A percentile compares a stretch with the other conserved stretches of the same genome.
phyloP scores from a whole-genome alignment of 192 early-diverging fungal genomes.

The Backusella tuberculispora region DNA sequence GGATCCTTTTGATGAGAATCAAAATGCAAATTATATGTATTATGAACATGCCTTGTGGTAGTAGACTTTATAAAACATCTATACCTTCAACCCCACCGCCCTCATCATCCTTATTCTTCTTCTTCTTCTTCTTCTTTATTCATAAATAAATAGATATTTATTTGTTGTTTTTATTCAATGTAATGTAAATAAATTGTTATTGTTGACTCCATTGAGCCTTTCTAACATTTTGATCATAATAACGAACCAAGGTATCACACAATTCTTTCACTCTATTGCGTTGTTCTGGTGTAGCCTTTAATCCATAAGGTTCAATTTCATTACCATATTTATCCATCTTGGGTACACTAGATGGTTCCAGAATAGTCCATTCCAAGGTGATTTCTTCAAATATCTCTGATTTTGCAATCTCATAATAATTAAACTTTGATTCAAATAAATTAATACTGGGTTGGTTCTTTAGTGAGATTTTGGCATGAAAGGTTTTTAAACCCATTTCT shows the following conservation, averaged over 20 bases:
- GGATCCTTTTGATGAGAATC: not conserved
- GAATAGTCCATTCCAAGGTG: conserved; percentile 55
- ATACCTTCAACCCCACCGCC: not conserved
- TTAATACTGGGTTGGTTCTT: conserved; percentile 62
- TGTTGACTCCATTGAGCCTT: not conserved
- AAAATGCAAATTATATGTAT: not conserved
- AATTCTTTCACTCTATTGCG: not conserved
- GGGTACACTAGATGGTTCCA: not conserved
- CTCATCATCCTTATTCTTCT: too few relatives aligned
- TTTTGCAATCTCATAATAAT: conserved; percentile 52
- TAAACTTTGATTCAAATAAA: conserved; percentile 63
- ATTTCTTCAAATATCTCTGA: conserved; percentile 72
- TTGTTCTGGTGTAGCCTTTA: conserved; percentile 15
- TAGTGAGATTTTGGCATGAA: conserved; percentile 68
- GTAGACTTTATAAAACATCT: not conserved
- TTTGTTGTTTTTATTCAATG: too few relatives aligned
- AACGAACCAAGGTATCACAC: not conserved
- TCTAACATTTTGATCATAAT: not conserved
- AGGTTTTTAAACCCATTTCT: conserved; percentile 53
- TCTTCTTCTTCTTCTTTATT: too few relatives aligned
- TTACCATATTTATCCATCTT: conserved; percentile 19
- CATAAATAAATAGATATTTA: too few relatives aligned
- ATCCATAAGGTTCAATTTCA: conserved; percentile 21
- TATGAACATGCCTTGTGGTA: conserved; percentile 13
- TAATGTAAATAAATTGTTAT: not conserved